These are phyloP conservation scores for Puccinia coronata DNA, from an alignment of 1,284 basidiomycete species.

Conservation along the genomic window DNA sequence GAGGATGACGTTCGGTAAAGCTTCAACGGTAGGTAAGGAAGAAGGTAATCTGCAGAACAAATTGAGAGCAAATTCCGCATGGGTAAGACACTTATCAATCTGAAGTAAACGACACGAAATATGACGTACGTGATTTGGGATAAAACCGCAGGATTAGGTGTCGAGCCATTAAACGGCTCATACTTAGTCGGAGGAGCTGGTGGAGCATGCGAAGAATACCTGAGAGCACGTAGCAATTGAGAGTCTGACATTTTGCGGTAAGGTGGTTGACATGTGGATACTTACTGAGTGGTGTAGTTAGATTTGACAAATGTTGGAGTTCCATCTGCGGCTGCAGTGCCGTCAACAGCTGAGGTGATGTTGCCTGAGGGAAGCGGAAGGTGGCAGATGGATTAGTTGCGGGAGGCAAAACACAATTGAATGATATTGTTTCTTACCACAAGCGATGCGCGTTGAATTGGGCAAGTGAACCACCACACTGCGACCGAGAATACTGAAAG, in stretches of 20 bases:
- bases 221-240: neutral
- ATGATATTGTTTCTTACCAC: constrained; percentile 47
- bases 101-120: neutral
- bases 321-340: constrained; percentile 50
- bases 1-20: constrained; percentile 32
- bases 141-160: constrained; percentile 18
- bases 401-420: no score
- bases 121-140: constrained; percentile 34
- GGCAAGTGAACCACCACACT: constrained; percentile 54
- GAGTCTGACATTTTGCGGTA: neutral
- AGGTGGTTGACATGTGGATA: neutral
- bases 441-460: constrained; percentile 54
- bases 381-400: neutral
- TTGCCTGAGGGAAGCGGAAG: constrained; percentile 47
- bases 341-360: constrained; percentile 55
- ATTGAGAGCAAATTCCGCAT: neutral
- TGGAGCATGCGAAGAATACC: constrained; percentile 17
- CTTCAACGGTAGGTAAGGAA: constrained; percentile 16
- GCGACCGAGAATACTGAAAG: constrained; percentile 55
- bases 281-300: constrained; percentile 44
- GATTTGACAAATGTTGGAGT: constrained; percentile 18
- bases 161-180: constrained; percentile 36
- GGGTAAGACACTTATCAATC: neutral
- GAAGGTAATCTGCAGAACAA: constrained; percentile 20
- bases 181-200: constrained; percentile 29